Conservation (phyloP, 2,329 filamentous ascomycete genomes). For the Xylariaceae sp. region DNA sequence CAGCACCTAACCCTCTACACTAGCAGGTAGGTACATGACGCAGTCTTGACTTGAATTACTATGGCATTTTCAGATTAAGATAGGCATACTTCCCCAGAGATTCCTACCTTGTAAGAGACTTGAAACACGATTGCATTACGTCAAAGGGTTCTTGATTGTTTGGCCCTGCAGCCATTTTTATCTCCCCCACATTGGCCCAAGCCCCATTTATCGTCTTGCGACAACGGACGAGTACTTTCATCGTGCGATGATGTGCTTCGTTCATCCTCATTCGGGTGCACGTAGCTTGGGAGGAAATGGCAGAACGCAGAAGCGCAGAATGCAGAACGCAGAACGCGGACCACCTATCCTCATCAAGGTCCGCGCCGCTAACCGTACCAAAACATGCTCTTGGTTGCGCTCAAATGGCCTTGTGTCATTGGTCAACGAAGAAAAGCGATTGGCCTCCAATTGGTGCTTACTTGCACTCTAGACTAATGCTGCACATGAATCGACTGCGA, state of each 20-base stretch:
- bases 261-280: constrained; percentile 21
- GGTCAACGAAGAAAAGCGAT: not conserved
- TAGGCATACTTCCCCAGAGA: constrained; percentile 22
- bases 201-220: constrained; percentile 18
- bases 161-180: constrained; percentile 10
- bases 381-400: not conserved
- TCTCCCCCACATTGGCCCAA: constrained; percentile 18
- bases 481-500: not conserved
- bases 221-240: constrained; percentile 19
- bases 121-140: constrained; percentile 25
- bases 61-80: constrained; percentile 2
- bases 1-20: too few relatives aligned
- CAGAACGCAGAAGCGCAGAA: too few relatives aligned
- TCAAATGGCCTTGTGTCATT: constrained; percentile 1
- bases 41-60: too few relatives aligned
- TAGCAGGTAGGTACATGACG: too few relatives aligned
- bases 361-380: not conserved
- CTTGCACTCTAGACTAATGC: constrained; percentile 1
- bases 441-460: not conserved
- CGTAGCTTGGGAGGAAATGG: not conserved
- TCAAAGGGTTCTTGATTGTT: constrained; percentile 21
- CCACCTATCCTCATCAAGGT: not conserved
- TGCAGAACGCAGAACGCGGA: constrained; percentile 1
- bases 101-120: constrained; percentile 4
- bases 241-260: too few relatives aligned